Percentiles rank a stretch among this genome's conserved stretches.
phyloP scores from a whole-genome alignment of 164 flowering plant genomes.

The Berberis vulgaris region DNA sequence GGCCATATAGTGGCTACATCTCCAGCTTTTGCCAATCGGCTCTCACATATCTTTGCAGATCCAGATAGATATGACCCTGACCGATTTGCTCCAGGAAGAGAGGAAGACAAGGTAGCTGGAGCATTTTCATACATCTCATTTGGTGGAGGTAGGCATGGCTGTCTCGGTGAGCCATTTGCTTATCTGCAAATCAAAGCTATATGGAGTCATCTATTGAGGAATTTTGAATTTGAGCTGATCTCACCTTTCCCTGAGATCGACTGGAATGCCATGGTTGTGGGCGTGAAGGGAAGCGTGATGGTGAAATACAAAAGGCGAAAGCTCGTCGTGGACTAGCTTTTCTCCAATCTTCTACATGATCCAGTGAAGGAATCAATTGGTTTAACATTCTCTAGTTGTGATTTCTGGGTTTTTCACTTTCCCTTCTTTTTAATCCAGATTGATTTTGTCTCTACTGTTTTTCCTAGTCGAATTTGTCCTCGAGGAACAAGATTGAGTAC shows the following conservation, averaged over 20 bases:
- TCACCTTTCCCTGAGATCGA: constrained; percentile 93
- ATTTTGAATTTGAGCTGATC: constrained; percentile 72
- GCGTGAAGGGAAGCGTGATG: constrained; percentile 92
- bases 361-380: too few relatives aligned
- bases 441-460: too few relatives aligned
- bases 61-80: constrained; percentile 87
- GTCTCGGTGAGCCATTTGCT: constrained; percentile 92
- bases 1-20: constrained; percentile 96
- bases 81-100: constrained; percentile 74
- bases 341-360: too few relatives aligned
- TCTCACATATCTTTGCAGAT: constrained; percentile 60
- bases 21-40: constrained; percentile 90
- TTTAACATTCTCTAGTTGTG: too few relatives aligned
- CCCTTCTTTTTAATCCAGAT: too few relatives aligned
- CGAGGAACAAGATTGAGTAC: too few relatives aligned
- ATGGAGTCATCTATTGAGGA: constrained; percentile 87
- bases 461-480: too few relatives aligned
- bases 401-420: too few relatives aligned
- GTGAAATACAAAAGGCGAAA: constrained; percentile 81
- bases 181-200: constrained; percentile 91
- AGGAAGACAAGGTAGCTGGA: constrained; percentile 90
- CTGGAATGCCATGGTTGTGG: constrained; percentile 99
- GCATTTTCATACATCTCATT: constrained; percentile 89
- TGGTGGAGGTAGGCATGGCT: constrained; percentile 95
- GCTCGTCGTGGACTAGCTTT: constrained; percentile 24